These are phyloP conservation scores for Tolypocladium pustulatum DNA, from an alignment of 2,329 filamentous ascomycete genomes.

Conservation along the genomic window DNA sequence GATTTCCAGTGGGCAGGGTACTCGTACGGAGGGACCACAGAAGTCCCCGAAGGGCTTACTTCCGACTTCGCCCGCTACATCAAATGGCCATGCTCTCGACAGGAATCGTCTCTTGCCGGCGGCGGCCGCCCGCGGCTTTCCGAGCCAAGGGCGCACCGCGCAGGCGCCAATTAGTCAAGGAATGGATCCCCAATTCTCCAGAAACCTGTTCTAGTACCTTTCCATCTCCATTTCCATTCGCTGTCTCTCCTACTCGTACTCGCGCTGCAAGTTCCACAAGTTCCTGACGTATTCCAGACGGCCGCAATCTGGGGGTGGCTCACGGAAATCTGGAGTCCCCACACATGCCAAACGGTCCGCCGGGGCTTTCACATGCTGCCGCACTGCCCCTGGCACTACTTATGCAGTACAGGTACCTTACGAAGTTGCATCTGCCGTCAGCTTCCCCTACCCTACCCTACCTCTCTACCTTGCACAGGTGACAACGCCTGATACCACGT, in stretches of 20 bases:
- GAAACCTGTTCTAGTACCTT: background rate
- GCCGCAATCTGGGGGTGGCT: constrained; percentile 1
- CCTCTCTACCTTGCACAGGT: background rate
- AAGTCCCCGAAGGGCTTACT: background rate
- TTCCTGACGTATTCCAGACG: background rate
- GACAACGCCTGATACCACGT: background rate
- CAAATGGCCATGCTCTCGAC: background rate
- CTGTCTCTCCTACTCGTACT: background rate
- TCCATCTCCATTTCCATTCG: background rate
- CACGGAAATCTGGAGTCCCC: constrained; percentile 1
- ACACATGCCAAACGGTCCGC: constrained; percentile 3
- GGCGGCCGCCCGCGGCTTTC: background rate
- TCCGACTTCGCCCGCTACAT: background rate
- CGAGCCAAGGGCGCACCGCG: background rate
- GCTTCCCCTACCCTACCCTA: background rate
- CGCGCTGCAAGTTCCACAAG: background rate
- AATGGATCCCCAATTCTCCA: background rate
- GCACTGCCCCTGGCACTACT: background rate
- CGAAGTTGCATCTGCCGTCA: background rate
- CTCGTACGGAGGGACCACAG: background rate
- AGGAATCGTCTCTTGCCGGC: background rate
- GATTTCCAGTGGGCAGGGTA: too few species aligned
- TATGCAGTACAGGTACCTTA: background rate
- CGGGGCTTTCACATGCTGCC: constrained; percentile 1
- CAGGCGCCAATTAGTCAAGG: constrained; percentile 1